Conservation (phyloP, 2,329 filamentous ascomycete species). For the Byssochlamys sp. region DNA sequence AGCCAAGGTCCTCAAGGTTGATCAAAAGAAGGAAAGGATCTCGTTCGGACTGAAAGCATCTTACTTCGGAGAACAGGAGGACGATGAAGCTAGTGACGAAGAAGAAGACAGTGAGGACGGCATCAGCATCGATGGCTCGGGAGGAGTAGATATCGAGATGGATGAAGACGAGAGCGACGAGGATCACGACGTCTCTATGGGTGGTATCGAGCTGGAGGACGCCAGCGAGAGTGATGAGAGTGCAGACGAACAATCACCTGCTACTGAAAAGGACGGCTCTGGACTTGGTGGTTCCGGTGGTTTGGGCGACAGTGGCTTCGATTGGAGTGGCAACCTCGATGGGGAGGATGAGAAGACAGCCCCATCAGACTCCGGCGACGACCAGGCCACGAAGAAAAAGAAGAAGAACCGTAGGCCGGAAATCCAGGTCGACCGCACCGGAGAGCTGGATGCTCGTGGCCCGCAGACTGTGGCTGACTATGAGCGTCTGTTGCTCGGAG, state of each 20-base stretch:
- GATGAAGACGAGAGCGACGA: slow-evolving; percentile 26
- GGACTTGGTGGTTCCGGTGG: slow-evolving; percentile 30
- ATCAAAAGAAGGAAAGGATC: slow-evolving; percentile 65
- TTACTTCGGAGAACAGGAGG: slow-evolving; percentile 60
- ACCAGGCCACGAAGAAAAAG: slow-evolving; percentile 48
- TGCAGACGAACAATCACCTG: slow-evolving; percentile 34
- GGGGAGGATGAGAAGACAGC: slow-evolving; percentile 37
- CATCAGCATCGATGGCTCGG: slow-evolving; percentile 21
- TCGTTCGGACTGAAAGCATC: slow-evolving; percentile 89
- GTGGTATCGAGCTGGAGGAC: slow-evolving; percentile 37
- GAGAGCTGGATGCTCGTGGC: slow-evolving; percentile 78
- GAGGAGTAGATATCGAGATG: slow-evolving; percentile 23
- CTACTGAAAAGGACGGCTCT: not conserved
- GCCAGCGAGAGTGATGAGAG: slow-evolving; percentile 32
- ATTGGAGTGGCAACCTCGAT: slow-evolving; percentile 66
- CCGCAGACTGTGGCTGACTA: slow-evolving; percentile 87
- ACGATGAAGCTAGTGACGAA: slow-evolving; percentile 40
- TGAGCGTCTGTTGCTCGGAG: slow-evolving; percentile 80
- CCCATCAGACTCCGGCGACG: slow-evolving; percentile 44
- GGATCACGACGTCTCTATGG: slow-evolving; percentile 26
- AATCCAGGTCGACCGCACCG: slow-evolving; percentile 78
- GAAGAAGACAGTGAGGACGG: slow-evolving; percentile 17
- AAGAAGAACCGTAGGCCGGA: slow-evolving; percentile 68
- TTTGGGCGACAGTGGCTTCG: slow-evolving; percentile 67
- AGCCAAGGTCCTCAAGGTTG: slow-evolving; percentile 72